Evolutionary conservation across 108 stramenopile species (phyloP).

Genomic region (Fistulifera pelliculosa): DNA sequence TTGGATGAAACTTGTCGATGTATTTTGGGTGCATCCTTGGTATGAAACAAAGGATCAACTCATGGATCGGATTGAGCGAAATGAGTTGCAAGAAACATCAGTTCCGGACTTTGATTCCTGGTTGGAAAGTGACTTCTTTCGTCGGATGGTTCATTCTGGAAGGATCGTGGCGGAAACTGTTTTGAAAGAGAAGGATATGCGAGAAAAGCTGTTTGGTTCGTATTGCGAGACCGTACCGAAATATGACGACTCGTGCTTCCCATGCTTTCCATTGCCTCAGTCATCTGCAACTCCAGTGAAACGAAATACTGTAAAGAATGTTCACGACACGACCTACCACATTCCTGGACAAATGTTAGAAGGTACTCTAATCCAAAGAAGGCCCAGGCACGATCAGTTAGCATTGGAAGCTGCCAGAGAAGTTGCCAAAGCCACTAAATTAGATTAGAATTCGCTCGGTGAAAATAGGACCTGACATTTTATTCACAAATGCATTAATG

Average conservation of each 20-base stretch:
- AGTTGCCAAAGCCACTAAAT: too few species aligned
- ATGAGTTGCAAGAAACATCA: slow-evolving; percentile 6
- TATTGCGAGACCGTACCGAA: slow-evolving; percentile 24
- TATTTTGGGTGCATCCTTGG: slow-evolving; percentile 19
- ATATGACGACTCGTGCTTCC: slow-evolving; percentile 20
- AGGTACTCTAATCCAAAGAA: too few species aligned
- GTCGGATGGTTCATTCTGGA: slow-evolving; percentile 21
- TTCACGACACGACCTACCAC: background rate
- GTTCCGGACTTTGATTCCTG: slow-evolving; percentile 18
- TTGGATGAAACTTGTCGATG: slow-evolving; percentile 31
- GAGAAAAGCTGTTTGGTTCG: slow-evolving; percentile 23
- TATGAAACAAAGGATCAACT: slow-evolving; percentile 25
- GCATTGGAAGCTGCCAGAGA: too few species aligned
- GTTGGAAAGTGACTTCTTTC: slow-evolving; percentile 12
- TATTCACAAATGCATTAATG: too few species aligned
- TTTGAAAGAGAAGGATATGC: slow-evolving; percentile 31
- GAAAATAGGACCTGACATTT: too few species aligned
- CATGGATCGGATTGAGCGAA: slow-evolving; percentile 14
- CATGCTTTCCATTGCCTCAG: slow-evolving; percentile 18
- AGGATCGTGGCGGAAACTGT: slow-evolving; percentile 27
- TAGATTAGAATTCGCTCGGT: too few species aligned
- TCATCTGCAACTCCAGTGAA: slow-evolving; percentile 21
- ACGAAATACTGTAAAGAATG: slow-evolving; percentile 8
- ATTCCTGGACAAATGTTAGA: background rate
- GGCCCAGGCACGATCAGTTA: too few species aligned